These are phyloP conservation scores for Acanthamoeba sp. DNA, from an alignment of 208 protist genomes.

Conservation along the genomic window DNA sequence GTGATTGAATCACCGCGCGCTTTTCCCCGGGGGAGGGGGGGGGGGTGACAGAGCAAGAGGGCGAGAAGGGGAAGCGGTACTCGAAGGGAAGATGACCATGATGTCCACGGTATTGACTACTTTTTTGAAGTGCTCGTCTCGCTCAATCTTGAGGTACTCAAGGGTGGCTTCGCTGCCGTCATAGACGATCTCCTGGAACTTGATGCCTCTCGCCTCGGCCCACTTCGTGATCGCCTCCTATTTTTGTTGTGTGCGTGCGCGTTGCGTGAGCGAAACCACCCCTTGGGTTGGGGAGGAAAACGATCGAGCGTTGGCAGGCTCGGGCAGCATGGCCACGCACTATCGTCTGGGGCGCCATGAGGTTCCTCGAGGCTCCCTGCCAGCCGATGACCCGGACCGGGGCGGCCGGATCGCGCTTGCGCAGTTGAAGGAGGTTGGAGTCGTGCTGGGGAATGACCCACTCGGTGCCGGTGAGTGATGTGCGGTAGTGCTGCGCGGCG, in stretches of 20 bases:
- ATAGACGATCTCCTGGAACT: background rate
- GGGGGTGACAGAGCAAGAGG: too few relatives aligned
- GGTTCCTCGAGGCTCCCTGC: background rate
- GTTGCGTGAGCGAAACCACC: too few relatives aligned
- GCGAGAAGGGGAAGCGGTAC: background rate
- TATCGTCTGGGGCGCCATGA: background rate
- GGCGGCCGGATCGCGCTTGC: background rate
- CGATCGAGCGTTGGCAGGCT: background rate
- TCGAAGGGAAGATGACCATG: slow-evolving; percentile 1
- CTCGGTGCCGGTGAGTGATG: background rate
- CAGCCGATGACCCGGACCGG: slow-evolving; percentile 1
- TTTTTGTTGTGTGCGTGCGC: too few relatives aligned
- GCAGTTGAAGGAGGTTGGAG: background rate
- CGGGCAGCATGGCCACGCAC: background rate
- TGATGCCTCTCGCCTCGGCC: background rate
- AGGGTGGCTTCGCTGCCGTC: background rate
- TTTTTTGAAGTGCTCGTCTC: background rate
- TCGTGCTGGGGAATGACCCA: background rate
- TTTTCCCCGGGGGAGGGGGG: too few relatives aligned
- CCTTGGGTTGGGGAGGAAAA: background rate
- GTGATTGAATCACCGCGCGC: too few relatives aligned
- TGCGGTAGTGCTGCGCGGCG: background rate
- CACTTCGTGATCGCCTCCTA: background rate
- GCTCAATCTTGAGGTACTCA: background rate
- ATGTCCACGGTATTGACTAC: background rate